These are phyloP conservation scores for Malus hybrid DNA, from an alignment of 331 rosid species.

Conservation along the genomic window DNA sequence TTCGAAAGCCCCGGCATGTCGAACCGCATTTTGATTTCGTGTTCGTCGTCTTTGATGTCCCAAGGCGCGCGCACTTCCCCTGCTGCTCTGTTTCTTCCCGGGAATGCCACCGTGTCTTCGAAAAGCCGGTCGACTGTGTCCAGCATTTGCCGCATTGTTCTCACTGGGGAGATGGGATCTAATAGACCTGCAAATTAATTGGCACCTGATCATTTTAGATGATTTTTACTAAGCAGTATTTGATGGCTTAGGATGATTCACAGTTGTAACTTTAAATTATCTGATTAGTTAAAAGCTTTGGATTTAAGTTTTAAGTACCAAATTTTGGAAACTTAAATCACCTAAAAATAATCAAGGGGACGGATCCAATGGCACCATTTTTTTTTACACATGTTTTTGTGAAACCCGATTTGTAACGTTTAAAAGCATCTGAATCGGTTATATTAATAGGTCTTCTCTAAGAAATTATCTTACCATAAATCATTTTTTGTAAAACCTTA, in stretches of 20 bases:
- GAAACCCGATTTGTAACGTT: too few relatives aligned
- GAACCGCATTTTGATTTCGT: conserved; percentile 58
- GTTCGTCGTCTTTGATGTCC: conserved; percentile 67
- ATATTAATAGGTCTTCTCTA: fast-evolving
- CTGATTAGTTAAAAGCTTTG: background rate
- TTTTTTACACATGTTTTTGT: too few relatives aligned
- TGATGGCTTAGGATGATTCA: background rate
- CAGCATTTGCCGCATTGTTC: conserved; percentile 73
- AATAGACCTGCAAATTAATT: conserved; percentile 35
- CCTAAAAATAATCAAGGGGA: too few relatives aligned
- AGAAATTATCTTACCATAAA: fast-evolving
- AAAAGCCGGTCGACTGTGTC: conserved; percentile 63
- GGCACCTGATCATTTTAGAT: background rate
- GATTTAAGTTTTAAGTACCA: too few relatives aligned
- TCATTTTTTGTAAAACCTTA: too few relatives aligned
- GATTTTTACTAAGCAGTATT: background rate
- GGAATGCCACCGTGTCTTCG: conserved; percentile 43
- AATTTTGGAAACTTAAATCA: background rate
- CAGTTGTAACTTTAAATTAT: too few relatives aligned
- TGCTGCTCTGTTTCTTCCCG: conserved; percentile 32
- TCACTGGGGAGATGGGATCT: conserved; percentile 73
- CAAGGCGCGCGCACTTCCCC: conserved; percentile 54
- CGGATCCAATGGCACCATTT: too few relatives aligned
- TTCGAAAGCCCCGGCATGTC: conserved; percentile 90
- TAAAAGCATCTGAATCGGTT: fast-evolving